Percentiles rank a stretch among this genome's conserved stretches.
These are phyloP conservation scores for Apiotrichum laibachii DNA, from an alignment of 1,284 basidiomycete genomes.

Conservation along the genomic window DNA sequence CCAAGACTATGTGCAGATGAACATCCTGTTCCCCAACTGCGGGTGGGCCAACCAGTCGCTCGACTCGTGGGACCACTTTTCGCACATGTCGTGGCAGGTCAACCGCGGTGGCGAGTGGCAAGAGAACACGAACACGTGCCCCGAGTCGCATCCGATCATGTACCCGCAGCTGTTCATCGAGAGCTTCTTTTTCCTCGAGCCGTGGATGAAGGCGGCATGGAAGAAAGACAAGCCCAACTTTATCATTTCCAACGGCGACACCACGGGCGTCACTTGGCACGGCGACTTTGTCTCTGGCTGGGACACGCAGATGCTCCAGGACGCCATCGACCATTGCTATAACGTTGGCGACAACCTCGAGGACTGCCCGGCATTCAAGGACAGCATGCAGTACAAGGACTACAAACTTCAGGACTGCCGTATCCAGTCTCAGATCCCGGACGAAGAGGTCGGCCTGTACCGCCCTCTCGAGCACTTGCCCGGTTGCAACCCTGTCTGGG, in stretches of 20 bases:
- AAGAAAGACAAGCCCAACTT: conserved; percentile 6
- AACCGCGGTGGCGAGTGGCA: neutral
- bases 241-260: conserved; percentile 18
- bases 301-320: conserved; percentile 8
- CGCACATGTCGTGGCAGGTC: conserved; percentile 46
- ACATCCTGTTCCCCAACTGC: conserved; percentile 41
- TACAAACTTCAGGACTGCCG: conserved; percentile 3
- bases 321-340: conserved; percentile 1
- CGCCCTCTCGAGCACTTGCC: conserved; percentile 8
- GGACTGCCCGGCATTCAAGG: conserved; percentile 2
- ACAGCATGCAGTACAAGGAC: neutral
- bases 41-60: conserved; percentile 35
- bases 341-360: neutral
- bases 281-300: conserved; percentile 20
- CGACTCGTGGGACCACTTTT: conserved; percentile 44
- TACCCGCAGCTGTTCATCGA: conserved; percentile 18
- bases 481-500: conserved; percentile 14
- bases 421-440: conserved; percentile 16
- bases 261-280: conserved; percentile 13
- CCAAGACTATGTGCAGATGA: conserved; percentile 17
- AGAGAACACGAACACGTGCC: conserved; percentile 1
- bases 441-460: conserved; percentile 12
- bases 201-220: conserved; percentile 5
- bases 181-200: conserved; percentile 6
- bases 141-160: conserved; percentile 15